A percentile compares a stretch with the other conserved stretches of the same genome.
Evolutionary conservation across 768 basidiomycete species (phyloP).

Genomic region (Leccinum longicurvipes): DNA sequence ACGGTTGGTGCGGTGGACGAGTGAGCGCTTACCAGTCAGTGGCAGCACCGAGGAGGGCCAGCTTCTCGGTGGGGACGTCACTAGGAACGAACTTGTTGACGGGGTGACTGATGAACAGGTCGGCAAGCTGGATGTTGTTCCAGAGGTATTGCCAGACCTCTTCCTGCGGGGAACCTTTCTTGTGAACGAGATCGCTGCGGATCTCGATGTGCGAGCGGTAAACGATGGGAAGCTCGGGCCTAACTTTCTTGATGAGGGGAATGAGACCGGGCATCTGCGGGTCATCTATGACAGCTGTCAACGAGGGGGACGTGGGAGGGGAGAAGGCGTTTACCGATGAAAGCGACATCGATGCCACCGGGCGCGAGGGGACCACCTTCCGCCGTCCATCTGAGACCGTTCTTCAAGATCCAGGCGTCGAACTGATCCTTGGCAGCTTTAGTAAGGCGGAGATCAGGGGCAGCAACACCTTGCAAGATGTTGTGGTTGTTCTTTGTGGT

Average conservation of each 20-base stretch:
- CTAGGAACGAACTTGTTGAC: conserved; percentile 92
- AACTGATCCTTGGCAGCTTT: conserved; percentile 76
- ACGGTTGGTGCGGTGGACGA: conserved; percentile 5
- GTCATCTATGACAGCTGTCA: conserved; percentile 51
- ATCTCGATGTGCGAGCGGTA: conserved; percentile 97
- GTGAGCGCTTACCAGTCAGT: conserved; percentile 69
- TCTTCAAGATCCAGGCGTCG: conserved; percentile 86
- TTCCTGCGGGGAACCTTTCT: conserved; percentile 77
- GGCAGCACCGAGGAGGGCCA: conserved; percentile 75
- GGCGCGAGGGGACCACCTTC: conserved; percentile 81
- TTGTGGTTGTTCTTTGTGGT: conserved; percentile 96
- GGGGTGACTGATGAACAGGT: conserved; percentile 92
- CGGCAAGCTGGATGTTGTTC: conserved; percentile 86
- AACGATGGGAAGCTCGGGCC: conserved; percentile 83
- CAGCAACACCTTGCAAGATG: conserved; percentile 89
- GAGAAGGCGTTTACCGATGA: conserved; percentile 60
- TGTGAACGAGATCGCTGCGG: conserved; percentile 81
- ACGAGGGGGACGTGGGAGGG: background rate
- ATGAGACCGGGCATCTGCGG: conserved; percentile 95
- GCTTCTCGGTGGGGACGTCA: conserved; percentile 69
- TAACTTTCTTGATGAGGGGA: conserved; percentile 82
- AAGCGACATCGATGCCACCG: conserved; percentile 83
- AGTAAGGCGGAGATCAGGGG: conserved; percentile 72
- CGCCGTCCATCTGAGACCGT: conserved; percentile 84
- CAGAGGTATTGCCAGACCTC: conserved; percentile 95